Base-by-base conservation (phyloP, 495 filamentous ascomycete genomes). In the Cercophora sp. region DNA sequence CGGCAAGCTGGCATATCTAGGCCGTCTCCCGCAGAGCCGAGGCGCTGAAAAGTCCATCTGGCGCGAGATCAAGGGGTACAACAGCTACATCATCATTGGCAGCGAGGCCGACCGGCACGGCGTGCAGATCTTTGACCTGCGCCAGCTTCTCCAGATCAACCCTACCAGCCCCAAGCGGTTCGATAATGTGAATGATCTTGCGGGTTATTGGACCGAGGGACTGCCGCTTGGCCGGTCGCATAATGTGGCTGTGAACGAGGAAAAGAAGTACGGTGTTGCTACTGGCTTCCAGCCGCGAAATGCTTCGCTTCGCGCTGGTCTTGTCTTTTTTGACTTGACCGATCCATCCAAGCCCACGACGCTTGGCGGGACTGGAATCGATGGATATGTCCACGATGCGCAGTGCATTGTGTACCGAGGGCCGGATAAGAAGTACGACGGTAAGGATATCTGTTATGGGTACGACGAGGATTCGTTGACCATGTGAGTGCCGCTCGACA, bases 371-470 rank as follows among this genome's bases (percentile, higher is more conserved):
- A 70, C 69, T 1, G 62, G 65, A 0, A 54, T 58, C 8, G 78
- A 80, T 44, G 78, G 78, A 3, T 81, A 81, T 44, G 78, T 80
- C 13, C 78, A 81, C 39, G 78, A 81, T 39, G 78, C 77, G 0
- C 79, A 82, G 56, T 82, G 79, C 55, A 52, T 83, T 4, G 58
- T 75, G 16, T 83, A 82, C 60, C 63, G 69, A 1, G 79, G 79
- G 0, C 79, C 79, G 1, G 77, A 82, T 52, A 62, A 50, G 13
- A 67, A 70, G 51, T 82, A 76, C 57, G 15, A 49, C 3, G 79
- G 77, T 8, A 62, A 57, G 10, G 79, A 83, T 43, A 74, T 82
- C 57, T 83, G 79, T 61, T 82, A 79, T 51, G 76, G 72, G 15
- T 83, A 79, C 54, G 79, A 82, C 51, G 68, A 71, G 48, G 68